phyloP scores from a whole-genome alignment of 768 basidiomycete species.

The Antrodiella citrinella region DNA sequence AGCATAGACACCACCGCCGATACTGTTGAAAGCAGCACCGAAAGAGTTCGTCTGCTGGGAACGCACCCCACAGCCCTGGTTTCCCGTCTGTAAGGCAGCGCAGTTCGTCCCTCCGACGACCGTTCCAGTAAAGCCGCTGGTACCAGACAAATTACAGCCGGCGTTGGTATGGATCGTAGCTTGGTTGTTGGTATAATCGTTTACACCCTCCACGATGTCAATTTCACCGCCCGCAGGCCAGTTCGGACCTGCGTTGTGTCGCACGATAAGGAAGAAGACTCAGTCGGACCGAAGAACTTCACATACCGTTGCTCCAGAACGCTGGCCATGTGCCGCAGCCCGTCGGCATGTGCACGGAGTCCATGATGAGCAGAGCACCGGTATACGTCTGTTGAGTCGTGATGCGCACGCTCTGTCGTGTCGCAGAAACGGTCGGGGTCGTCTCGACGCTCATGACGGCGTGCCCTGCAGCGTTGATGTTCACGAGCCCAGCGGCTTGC shows the following conservation, averaged over 20 bases:
- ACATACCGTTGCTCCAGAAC: conserved; percentile 31
- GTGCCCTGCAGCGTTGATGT: conserved; percentile 63
- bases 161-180: conserved; percentile 72
- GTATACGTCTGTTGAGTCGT: conserved; percentile 52
- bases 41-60: conserved; percentile 54
- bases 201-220: conserved; percentile 79
- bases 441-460: conserved; percentile 88
- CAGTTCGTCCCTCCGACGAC: conserved; percentile 70
- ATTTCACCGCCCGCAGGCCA: conserved; percentile 73
- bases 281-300: neutral
- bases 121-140: conserved; percentile 48
- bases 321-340: conserved; percentile 85
- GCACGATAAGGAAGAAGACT: neutral
- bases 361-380: conserved; percentile 69
- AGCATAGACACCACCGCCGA: conserved; percentile 82
- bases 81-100: conserved; percentile 57
- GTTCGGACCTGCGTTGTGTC: conserved; percentile 31
- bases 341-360: conserved; percentile 82
- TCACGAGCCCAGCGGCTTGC: conserved; percentile 50
- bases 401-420: conserved; percentile 74
- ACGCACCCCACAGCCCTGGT: conserved; percentile 78
- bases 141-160: conserved; percentile 57
- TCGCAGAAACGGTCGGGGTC: conserved; percentile 54
- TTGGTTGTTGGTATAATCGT: conserved; percentile 75
- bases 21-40: conserved; percentile 81